Base-by-base conservation (phyloP, 2,329 filamentous ascomycete species). In the Exophiala sideris region DNA sequence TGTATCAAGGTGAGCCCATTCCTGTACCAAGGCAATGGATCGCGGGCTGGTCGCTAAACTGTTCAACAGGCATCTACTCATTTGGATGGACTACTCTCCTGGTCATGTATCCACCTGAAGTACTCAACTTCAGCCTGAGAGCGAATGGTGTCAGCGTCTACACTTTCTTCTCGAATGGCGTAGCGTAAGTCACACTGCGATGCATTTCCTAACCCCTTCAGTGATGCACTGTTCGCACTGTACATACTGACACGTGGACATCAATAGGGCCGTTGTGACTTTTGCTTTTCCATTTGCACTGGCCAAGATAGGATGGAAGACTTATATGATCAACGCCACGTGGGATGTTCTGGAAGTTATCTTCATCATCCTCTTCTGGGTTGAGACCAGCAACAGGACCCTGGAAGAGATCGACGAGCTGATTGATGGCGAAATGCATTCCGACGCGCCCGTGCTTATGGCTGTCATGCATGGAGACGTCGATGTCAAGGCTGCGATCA, bases 21-120 rank as follows among this genome's bases (percentile, higher is more conserved):
- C 66, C 2, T 64, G 60, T 33, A 44, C 68, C 16, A 20, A 14
- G 12, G 12, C 3, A 11, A 18, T 29, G 16, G 12, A 14, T n/a
- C 16, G 16, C n/a, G 16, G 16, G 2, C 3, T 3, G 16, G 16
- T 21, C 38, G 10, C 76, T 79, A 60, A 79, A 79, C 60, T 65
- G 79, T 2, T 79, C 79, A 61, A 74, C 77, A 54, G 77, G 75
- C 0, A 73, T 73, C 50, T 81, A 80, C 60, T 73, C 71, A 1
- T 66, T 80, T 12, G 75, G 71, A 0, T 78, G 73, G 73, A 79
- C 76, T 3, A 76, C 77, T 2, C 61, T 81, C 18, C 65, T 74
- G 1, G 73, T 71, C 48, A 65, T 79, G 2, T 71, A 70, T 35
- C 66, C 66, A 1, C 64, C 66, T 0, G 67, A 70, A 35, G 64